Conservation (phyloP, 148 eudicot species). For the Camellia lanceoleosa region DNA sequence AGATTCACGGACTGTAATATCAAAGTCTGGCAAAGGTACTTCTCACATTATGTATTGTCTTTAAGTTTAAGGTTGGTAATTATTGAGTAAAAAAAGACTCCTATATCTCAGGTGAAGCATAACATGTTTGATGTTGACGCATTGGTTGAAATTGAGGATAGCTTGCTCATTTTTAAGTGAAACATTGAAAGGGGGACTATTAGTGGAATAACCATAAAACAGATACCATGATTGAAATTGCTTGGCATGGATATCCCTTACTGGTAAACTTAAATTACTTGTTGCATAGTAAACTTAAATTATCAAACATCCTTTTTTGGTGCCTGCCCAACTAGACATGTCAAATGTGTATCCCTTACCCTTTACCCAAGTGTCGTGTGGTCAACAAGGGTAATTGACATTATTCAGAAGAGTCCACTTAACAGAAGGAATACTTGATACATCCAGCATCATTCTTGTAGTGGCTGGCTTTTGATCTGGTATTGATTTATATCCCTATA, state of each 20-base stretch:
- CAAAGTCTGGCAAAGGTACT: constrained; percentile 86
- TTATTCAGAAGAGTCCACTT: background rate
- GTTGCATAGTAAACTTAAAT: background rate
- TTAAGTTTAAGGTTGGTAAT: constrained; percentile 16
- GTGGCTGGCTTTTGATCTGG: too few relatives aligned
- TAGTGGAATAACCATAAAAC: constrained; percentile 1
- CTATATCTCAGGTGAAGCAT: background rate
- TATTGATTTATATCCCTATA: too few relatives aligned
- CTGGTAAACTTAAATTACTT: too few relatives aligned
- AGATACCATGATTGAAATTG: background rate
- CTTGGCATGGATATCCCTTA: background rate
- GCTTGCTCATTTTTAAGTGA: background rate
- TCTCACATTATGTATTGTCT: background rate
- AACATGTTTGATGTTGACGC: background rate
- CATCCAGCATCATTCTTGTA: too few relatives aligned
- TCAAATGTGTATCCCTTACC: too few relatives aligned
- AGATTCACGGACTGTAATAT: constrained; percentile 86
- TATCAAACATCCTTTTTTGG: background rate
- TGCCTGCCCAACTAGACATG: background rate
- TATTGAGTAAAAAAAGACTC: background rate
- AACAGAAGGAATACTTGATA: background rate
- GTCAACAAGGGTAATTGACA: too few relatives aligned
- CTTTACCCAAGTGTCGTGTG: too few relatives aligned
- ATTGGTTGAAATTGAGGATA: background rate
- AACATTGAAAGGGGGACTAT: background rate